Percentiles rank a stretch among this genome's conserved stretches.
These are phyloP conservation scores for Wickerhamomyces sp. DNA, from an alignment of 1,139 yeast genomes.

Conservation along the genomic window DNA sequence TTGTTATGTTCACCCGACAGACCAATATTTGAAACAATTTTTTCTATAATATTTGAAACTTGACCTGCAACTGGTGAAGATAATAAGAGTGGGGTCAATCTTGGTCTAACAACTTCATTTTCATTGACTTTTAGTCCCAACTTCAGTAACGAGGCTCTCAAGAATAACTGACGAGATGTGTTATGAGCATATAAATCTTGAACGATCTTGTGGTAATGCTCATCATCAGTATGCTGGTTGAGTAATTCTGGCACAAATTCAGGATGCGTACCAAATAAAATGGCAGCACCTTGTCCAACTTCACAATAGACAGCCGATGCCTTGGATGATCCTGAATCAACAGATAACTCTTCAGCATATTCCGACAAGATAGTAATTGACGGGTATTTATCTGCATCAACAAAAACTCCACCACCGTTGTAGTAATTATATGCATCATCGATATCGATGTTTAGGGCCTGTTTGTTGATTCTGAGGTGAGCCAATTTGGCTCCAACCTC, in stretches of 20 bases:
- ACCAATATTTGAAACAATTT: slow-evolving; percentile 35
- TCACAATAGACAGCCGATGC: slow-evolving; percentile 69
- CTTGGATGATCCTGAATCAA: slow-evolving; percentile 43
- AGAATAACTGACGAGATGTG: slow-evolving; percentile 45
- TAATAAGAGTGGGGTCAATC: slow-evolving; percentile 52
- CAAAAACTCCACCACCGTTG: slow-evolving; percentile 88
- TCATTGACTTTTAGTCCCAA: slow-evolving; percentile 67
- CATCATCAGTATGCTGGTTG: slow-evolving; percentile 30
- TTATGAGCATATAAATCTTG: slow-evolving; percentile 41
- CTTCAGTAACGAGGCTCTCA: slow-evolving; percentile 50
- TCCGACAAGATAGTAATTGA: slow-evolving; percentile 70
- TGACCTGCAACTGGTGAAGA: slow-evolving; percentile 21
- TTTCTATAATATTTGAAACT: slow-evolving; percentile 11
- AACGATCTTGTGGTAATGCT: slow-evolving; percentile 34
- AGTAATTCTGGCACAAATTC: slow-evolving; percentile 66
- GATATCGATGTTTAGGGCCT: slow-evolving; percentile 20
- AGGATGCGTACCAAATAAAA: slow-evolving; percentile 88
- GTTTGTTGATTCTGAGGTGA: slow-evolving; percentile 36
- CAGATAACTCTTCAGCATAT: slow-evolving; percentile 46
- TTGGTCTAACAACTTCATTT: slow-evolving; percentile 49
- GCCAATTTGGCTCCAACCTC: slow-evolving; percentile 73
- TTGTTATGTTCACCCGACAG: slow-evolving; percentile 35
- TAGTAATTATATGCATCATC: slow-evolving; percentile 43
- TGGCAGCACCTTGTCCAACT: slow-evolving; percentile 70
- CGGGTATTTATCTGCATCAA: slow-evolving; percentile 57